Evolutionary conservation across 2,329 filamentous ascomycete genomes (phyloP).

Genomic region (Claviceps pazoutovae): DNA sequence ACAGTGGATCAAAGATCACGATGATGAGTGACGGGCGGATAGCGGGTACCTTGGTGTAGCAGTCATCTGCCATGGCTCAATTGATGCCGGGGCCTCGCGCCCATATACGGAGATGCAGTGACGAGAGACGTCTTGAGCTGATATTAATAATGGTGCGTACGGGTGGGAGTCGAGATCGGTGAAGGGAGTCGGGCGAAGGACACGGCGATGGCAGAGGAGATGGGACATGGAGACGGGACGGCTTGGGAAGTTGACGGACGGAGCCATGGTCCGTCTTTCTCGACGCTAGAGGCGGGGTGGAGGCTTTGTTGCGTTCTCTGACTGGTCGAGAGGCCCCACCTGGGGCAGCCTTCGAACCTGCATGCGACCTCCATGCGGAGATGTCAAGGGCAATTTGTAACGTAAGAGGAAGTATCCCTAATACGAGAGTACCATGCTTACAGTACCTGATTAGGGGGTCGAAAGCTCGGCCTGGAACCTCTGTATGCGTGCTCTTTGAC

Average conservation of each 20-base stretch:
- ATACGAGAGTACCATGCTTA: no score
- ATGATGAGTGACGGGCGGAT: not conserved
- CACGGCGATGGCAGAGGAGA: not conserved
- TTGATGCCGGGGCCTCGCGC: constrained; percentile 26
- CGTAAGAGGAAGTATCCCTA: no score
- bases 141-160: not conserved
- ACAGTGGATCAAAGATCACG: not conserved
- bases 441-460: no score
- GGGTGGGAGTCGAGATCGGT: not conserved
- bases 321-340: not conserved
- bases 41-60: constrained; percentile 28
- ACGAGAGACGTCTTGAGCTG: not conserved
- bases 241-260: constrained; percentile 7
- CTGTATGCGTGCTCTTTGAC: no score
- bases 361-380: not conserved
- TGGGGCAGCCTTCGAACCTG: not conserved
- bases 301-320: not conserved
- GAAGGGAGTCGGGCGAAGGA: not conserved
- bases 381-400: not conserved
- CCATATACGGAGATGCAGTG: constrained; percentile 23
- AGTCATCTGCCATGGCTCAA: constrained; percentile 35
- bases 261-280: not conserved
- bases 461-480: no score
- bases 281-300: not conserved
- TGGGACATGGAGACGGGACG: not conserved